A percentile compares a stretch with the other conserved stretches of the same genome.
Conservation (phyloP, 352 stramenopile genomes). For the Phytophthora citricola region DNA sequence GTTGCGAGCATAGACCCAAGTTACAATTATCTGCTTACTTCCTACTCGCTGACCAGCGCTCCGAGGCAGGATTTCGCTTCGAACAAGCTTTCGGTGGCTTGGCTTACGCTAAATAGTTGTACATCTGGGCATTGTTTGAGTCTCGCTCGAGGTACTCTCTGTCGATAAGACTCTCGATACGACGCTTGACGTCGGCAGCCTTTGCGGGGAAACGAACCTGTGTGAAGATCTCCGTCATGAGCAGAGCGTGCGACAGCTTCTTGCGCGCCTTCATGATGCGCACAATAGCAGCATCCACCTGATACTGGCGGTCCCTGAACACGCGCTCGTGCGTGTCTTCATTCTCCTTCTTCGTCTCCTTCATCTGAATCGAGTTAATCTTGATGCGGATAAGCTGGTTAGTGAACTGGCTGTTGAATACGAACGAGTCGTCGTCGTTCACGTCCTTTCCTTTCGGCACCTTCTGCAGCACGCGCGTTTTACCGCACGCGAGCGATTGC, state of each 20-base stretch:
- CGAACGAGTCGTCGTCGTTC: conserved; percentile 83
- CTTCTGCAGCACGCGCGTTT: conserved; percentile 91
- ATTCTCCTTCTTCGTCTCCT: conserved; percentile 94
- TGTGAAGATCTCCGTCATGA: conserved; percentile 97
- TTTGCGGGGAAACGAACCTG: conserved; percentile 93
- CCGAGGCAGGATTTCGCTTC: conserved; percentile 12
- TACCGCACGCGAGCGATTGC: conserved; percentile 90
- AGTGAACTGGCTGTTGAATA: conserved; percentile 87
- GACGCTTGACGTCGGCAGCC: conserved; percentile 85
- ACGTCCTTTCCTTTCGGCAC: conserved; percentile 89
- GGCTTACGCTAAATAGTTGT: conserved; percentile 86
- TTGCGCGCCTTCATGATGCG: conserved; percentile 99
- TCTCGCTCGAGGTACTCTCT: conserved; percentile 91
- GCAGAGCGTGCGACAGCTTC: conserved; percentile 93
- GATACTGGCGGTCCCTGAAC: conserved; percentile 94
- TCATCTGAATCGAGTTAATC: conserved; percentile 96
- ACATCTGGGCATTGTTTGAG: conserved; percentile 79
- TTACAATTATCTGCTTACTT: conserved; percentile 32
- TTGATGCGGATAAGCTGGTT: conserved; percentile 93
- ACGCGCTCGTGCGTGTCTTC: conserved; percentile 94
- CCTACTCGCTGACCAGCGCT: conserved; percentile 18
- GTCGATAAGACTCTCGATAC: conserved; percentile 91
- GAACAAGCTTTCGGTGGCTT: conserved; percentile 5
- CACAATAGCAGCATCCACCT: conserved; percentile 96
- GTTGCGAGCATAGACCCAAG: conserved; percentile 21